Conservation (phyloP, 2,329 filamentous ascomycete species). For the Magnaporthiopsis rhizophila region DNA sequence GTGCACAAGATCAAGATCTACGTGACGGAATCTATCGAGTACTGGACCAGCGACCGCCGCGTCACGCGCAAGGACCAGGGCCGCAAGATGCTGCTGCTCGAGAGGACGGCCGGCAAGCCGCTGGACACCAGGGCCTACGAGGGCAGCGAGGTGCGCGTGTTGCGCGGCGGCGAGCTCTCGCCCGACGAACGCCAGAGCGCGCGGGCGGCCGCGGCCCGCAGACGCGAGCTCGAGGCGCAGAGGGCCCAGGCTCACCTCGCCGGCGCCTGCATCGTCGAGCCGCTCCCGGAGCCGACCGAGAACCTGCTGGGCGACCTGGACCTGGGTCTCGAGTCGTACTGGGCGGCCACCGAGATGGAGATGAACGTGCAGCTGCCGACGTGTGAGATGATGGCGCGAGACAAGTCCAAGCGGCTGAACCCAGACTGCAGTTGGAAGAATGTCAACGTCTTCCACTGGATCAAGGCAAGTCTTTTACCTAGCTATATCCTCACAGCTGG, state of each 20-base stretch:
- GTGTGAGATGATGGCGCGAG: slow-evolving; percentile 75
- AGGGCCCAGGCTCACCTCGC: slow-evolving; percentile 25
- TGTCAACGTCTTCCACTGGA: slow-evolving; percentile 92
- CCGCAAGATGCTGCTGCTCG: slow-evolving; percentile 77
- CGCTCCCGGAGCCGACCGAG: slow-evolving; percentile 44
- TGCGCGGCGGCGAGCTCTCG: slow-evolving; percentile 71
- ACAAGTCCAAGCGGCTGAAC: slow-evolving; percentile 58
- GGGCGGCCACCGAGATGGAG: slow-evolving; percentile 88
- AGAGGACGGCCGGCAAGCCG: slow-evolving; percentile 76
- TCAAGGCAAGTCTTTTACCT: slow-evolving; percentile 58
- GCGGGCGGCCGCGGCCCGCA: slow-evolving; percentile 34
- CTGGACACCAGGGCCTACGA: slow-evolving; percentile 61
- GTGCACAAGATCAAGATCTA: slow-evolving; percentile 89
- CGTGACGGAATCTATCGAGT: slow-evolving; percentile 83
- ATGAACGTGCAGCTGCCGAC: slow-evolving; percentile 89
- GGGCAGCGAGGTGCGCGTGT: slow-evolving; percentile 66
- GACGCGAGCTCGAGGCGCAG: slow-evolving; percentile 47
- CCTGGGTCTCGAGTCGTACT: slow-evolving; percentile 59
- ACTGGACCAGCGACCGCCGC: slow-evolving; percentile 78
- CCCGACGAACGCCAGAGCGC: slow-evolving; percentile 39
- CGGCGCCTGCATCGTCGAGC: slow-evolving; percentile 23
- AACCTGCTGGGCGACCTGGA: slow-evolving; percentile 79
- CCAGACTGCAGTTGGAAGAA: slow-evolving; percentile 92
- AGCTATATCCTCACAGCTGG: no score
- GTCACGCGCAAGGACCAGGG: slow-evolving; percentile 79